A percentile compares a stretch with the other conserved stretches of the same genome.
These are phyloP conservation scores for Gnomoniopsis smithogilvyi DNA, from an alignment of 2,329 filamentous ascomycete species.

Conservation along the genomic window DNA sequence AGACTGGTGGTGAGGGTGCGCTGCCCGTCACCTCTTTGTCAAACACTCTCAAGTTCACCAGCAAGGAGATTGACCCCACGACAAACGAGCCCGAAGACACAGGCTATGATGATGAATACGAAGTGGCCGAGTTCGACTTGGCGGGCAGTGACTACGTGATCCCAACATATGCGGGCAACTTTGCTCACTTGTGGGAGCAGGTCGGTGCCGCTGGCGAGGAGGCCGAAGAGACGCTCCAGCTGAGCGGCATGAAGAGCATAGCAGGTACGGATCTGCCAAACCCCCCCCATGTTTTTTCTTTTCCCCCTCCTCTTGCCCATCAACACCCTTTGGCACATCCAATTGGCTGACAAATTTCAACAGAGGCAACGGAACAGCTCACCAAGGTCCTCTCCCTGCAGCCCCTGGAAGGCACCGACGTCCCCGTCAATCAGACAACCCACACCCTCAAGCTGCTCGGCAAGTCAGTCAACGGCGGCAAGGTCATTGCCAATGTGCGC, in stretches of 20 bases:
- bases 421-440: slow-evolving; percentile 82
- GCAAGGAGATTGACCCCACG: slow-evolving; percentile 94
- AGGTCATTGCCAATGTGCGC: slow-evolving; percentile 80
- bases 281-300: no score
- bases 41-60: slow-evolving; percentile 94
- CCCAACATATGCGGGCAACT: slow-evolving; percentile 90
- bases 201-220: slow-evolving; percentile 86
- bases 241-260: slow-evolving; percentile 87
- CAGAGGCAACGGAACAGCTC: slow-evolving; percentile 90
- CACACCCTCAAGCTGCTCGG: slow-evolving; percentile 95
- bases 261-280: slow-evolving; percentile 67
- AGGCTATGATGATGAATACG: slow-evolving; percentile 97
- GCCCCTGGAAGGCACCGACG: slow-evolving; percentile 89
- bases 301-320: no score
- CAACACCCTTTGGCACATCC: not conserved
- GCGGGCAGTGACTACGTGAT: slow-evolving; percentile 90
- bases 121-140: slow-evolving; percentile 90
- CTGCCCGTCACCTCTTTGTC: slow-evolving; percentile 80
- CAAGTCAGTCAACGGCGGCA: slow-evolving; percentile 88
- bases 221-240: slow-evolving; percentile 84
- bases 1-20: slow-evolving; percentile 69
- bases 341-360: slow-evolving; percentile 9
- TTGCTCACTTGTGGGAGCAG: slow-evolving; percentile 94
- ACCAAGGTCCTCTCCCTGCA: slow-evolving; percentile 84
- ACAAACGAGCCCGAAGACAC: slow-evolving; percentile 88